Base-by-base conservation (phyloP, 768 basidiomycete species). In the Phanerochaete carnosa region DNA sequence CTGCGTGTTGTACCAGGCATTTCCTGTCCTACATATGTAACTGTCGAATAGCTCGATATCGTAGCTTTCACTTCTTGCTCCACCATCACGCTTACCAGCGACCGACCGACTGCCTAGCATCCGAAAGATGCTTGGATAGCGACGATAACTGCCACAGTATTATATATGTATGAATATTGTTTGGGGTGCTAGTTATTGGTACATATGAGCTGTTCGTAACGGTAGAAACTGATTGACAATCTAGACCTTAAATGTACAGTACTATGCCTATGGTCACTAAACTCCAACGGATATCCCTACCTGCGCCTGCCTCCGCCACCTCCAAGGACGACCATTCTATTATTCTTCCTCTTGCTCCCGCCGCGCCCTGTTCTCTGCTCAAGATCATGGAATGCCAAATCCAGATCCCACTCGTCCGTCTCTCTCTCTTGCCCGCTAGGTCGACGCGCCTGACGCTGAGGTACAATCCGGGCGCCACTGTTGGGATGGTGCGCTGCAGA, bases 381-480 rank as follows among this genome's bases (percentile, higher is more conserved):
- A 25, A 94, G 76, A 67, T 93, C 92, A 68, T 91, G 87, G 87
- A 89, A 93, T 25, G 88, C 88, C 46, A 79, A 79, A 65, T 92
- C 91, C 47, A 92, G 73, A 66, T 91, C 90, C 87, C 86, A 90
- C 62, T 88, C 90, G 63, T 90, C 89, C 61, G 79, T 70, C 9
- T 61, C 78, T 6, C 69, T 70, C 26, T 70, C 75, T 49, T 68
- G 65, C 26, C 74, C 32, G 62, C 67, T 52, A 58, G 23, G 9
- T 16, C 66, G 54, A 52, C 65, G 70, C 62, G 72, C 53, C 70
- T 73, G 58, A 26, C 47, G 59, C 54, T 51, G 60, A 16, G 61
- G 60, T 13, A 26, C 47, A 23, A 47, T 60, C 23, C 45, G 54
- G 5, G 62, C 61, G n/a, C 63, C 61, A 56, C 55, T 52, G 47